Evolutionary conservation across 129 eudicot genomes (phyloP), one percentile per base, ranked within the genome.

Genomic region (Saposhnikovia divaricata): DNA sequence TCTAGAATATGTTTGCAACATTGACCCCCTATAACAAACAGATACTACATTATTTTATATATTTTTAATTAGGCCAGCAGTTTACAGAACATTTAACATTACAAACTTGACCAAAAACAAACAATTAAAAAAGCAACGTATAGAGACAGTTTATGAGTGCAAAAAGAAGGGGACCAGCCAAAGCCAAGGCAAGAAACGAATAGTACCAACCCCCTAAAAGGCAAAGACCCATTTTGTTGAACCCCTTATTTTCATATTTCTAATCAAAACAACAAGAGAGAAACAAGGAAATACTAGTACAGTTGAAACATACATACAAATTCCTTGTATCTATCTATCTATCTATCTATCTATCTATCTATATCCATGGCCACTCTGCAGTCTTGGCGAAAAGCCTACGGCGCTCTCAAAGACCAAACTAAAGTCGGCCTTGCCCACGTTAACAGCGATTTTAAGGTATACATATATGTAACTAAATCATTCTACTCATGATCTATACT

Each of bases 341-440:
- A 66, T 28, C 74, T 4, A 34, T 34, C 21, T 34, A 66, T 34
- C 21, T 15, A 66, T 28, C 34, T 23, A 23, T 69, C 74, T 13
- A 34, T 34, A 38, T 31, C 44, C 11, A 71, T 93, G 98, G 98
- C 85, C n/a, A 93, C 89, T 55, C 89, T 90, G 79, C 92, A 91
- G 80, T 87, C 93, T 55, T 94, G 96, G 96, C 84, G 98, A 70
- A 94, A 92, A 89, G 97, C 96, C 18, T 90, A 91, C 76, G 98
- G 98, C 77, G 96, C 98, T 80, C 88, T 94, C 59, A 94, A 94
- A 85, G 98, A 94, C 88, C 97, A 92, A 50, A 94, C 98, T 45
- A 94, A 86, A 42, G 97, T 94, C 77, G 98, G 98, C 77, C 93
- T 94, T 75, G 98, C 98, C 72, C 97, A 92, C 81, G 96, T 94